Percentiles rank a stretch among this genome's conserved stretches.
phyloP scores from a whole-genome alignment of 2,329 filamentous ascomycete genomes.

The Elsinoe necatrix region DNA sequence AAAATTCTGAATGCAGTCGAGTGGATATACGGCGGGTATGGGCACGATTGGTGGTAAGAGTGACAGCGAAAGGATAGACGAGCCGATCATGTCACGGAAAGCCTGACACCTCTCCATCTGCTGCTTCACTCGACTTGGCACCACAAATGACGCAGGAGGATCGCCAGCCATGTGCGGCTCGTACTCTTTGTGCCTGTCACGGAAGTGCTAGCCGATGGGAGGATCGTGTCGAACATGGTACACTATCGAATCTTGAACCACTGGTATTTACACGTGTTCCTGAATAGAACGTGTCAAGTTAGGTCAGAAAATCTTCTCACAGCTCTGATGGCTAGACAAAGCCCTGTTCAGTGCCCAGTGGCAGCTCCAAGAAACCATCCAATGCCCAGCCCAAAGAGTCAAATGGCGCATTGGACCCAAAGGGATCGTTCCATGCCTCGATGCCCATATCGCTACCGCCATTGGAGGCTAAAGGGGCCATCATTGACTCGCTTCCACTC shows the following conservation, averaged over 20 bases:
- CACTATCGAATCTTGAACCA: slow-evolving; percentile 1
- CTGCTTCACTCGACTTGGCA: slow-evolving; percentile 2
- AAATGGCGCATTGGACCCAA: slow-evolving; percentile 65
- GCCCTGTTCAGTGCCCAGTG: slow-evolving; percentile 27
- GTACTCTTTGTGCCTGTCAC: background rate
- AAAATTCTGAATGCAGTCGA: background rate
- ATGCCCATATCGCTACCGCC: slow-evolving; percentile 15
- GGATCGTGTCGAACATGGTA: background rate
- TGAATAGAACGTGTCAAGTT: background rate
- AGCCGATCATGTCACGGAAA: background rate
- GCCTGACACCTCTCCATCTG: background rate
- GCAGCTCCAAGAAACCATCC: slow-evolving; percentile 74
- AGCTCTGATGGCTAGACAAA: slow-evolving; percentile 14
- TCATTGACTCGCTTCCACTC: slow-evolving; percentile 47
- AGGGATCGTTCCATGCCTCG: slow-evolving; percentile 32
- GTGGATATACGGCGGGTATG: background rate
- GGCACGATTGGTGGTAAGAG: slow-evolving; percentile 6
- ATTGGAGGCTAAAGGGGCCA: slow-evolving; percentile 43
- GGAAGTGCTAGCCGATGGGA: background rate
- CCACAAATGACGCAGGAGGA: slow-evolving; percentile 3
- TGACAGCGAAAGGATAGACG: slow-evolving; percentile 12
- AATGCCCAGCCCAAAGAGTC: slow-evolving; percentile 91
- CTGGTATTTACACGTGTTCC: background rate
- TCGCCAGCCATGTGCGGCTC: background rate
- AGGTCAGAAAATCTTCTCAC: background rate